A percentile compares a stretch with the other conserved stretches of the same genome.
Evolutionary conservation across 202 grass and related monocot genomes (phyloP).

Genomic region (Musa balbisiana): DNA sequence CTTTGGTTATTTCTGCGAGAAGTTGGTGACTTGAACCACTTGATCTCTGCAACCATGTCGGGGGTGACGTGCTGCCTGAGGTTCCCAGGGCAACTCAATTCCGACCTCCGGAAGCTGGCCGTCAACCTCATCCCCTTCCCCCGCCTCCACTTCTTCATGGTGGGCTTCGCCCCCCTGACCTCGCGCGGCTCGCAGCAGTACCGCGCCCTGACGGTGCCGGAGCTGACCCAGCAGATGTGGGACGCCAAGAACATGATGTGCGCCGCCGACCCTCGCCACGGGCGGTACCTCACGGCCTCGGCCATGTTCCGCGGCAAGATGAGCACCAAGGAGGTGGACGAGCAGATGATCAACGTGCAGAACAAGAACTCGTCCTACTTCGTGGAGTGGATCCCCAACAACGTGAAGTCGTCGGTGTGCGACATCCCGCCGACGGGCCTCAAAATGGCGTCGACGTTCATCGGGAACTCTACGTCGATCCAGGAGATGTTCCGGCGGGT

Average conservation of each 20-base stretch:
- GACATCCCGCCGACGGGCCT: conserved; percentile 4
- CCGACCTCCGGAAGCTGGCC: conserved; percentile 2
- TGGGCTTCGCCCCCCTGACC: conserved; percentile 2
- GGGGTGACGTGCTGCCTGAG: conserved; percentile 1
- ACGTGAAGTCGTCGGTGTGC: conserved; percentile 7
- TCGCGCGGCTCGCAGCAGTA: conserved; percentile 11
- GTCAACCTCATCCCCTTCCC: conserved; percentile 10
- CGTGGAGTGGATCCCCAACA: conserved; percentile 13
- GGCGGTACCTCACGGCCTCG: conserved; percentile 4
- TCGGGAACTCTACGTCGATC: conserved; percentile 8
- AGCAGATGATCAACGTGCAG: conserved; percentile 13
- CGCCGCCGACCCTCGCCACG: conserved; percentile 4
- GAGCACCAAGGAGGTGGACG: conserved; percentile 17
- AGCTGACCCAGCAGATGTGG: conserved; percentile 13
- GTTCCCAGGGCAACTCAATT: conserved; percentile 7
- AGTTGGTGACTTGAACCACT: neutral
- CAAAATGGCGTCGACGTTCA: conserved; percentile 8
- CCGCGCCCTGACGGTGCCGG: conserved; percentile 1
- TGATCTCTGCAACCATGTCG: neutral
- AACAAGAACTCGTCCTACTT: conserved; percentile 17
- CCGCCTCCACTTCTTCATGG: conserved; percentile 13
- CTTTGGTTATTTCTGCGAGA: too few species aligned
- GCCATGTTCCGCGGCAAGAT: conserved; percentile 11
- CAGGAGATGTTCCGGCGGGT: conserved; percentile 10
- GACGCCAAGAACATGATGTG: conserved; percentile 14